Evolutionary conservation across 805 yeast genomes (phyloP).

Genomic region (Aciculoconidium aculeatum): DNA sequence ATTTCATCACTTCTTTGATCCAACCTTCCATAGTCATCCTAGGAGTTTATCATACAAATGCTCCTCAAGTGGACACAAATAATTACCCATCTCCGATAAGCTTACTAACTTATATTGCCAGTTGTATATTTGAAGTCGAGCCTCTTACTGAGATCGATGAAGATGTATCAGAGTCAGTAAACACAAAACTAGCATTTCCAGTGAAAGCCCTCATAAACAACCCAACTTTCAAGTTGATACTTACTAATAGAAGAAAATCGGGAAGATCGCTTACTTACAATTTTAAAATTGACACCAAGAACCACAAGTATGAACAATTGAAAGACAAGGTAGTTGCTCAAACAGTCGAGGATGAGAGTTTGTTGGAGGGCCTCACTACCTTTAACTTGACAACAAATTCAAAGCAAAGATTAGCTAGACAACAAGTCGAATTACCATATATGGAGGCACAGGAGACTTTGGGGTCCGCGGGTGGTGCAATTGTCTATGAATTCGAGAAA

Average conservation of each 20-base stretch:
- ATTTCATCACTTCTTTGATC: conserved; percentile 43
- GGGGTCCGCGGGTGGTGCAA: conserved; percentile 74
- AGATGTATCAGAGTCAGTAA: conserved; percentile 38
- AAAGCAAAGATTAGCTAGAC: conserved; percentile 72
- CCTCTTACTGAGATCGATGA: conserved; percentile 42
- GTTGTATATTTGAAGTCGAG: conserved; percentile 58
- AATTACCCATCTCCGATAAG: conserved; percentile 52
- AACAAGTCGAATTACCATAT: conserved; percentile 85
- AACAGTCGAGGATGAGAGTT: conserved; percentile 42
- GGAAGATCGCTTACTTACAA: conserved; percentile 66
- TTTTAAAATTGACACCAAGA: conserved; percentile 45
- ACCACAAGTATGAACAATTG: conserved; percentile 36
- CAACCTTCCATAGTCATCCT: conserved; percentile 26
- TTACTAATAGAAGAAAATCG: conserved; percentile 74
- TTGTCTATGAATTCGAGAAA: conserved; percentile 90
- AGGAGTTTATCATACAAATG: conserved; percentile 31
- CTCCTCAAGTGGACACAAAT: conserved; percentile 31
- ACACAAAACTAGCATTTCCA: conserved; percentile 43
- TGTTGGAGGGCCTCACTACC: conserved; percentile 74
- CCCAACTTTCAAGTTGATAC: conserved; percentile 36
- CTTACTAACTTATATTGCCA: conserved; percentile 65
- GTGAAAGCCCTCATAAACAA: conserved; percentile 41
- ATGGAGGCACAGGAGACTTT: conserved; percentile 76
- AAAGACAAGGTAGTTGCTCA: conserved; percentile 16
- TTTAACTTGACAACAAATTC: conserved; percentile 75